Conservation (phyloP, 179 eudicot species). For the Nepenthes alata region DNA sequence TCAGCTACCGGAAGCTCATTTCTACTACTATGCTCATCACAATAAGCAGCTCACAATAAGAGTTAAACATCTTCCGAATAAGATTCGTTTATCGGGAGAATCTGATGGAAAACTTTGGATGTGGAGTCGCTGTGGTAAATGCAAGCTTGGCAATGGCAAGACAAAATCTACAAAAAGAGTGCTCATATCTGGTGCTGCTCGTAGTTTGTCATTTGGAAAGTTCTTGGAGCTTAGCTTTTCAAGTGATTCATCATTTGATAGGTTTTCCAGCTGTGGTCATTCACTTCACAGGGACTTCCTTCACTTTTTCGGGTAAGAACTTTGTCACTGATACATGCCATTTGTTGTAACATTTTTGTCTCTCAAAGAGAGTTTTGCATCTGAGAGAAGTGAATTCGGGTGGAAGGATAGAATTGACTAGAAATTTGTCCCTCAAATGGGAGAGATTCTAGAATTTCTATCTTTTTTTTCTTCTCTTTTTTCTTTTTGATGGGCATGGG, state of each 20-base stretch:
- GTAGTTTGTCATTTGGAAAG: conserved; percentile 84
- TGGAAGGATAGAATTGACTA: no score
- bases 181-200: conserved; percentile 64
- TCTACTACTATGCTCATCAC: conserved; percentile 72
- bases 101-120: conserved; percentile 82
- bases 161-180: conserved; percentile 61
- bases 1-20: conserved; percentile 65
- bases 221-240: conserved; percentile 93
- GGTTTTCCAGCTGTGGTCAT: conserved; percentile 70
- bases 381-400: no score
- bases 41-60: conserved; percentile 75
- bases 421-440: no score
- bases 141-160: conserved; percentile 13
- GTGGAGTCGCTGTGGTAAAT: conserved; percentile 88
- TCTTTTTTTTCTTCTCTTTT: no score
- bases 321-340: neutral
- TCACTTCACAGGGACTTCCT: conserved; percentile 79
- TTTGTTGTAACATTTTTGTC: no score
- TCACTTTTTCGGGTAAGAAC: conserved; percentile 73
- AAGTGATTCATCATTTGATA: conserved; percentile 46
- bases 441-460: no score
- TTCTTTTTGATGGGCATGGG: no score
- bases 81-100: conserved; percentile 49
- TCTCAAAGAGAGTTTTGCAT: no score
- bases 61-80: conserved; percentile 40